These are phyloP conservation scores for Penicillium samsonianum DNA, from an alignment of 495 filamentous ascomycete genomes.

Conservation along the genomic window DNA sequence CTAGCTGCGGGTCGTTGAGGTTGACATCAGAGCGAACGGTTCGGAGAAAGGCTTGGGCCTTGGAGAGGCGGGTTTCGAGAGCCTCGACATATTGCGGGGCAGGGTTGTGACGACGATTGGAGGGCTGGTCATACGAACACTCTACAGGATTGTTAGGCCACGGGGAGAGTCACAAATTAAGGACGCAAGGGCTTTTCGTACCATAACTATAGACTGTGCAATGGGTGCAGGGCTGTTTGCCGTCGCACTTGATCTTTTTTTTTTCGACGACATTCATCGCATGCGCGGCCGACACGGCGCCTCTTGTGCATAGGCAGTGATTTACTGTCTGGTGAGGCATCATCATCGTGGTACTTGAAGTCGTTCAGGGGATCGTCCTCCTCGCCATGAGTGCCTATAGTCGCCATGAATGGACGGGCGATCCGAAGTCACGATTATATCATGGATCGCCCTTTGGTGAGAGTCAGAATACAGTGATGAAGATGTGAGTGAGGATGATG, in stretches of 20 bases:
- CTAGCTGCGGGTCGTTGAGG: slow-evolving; percentile 77
- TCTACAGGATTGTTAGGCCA: slow-evolving; percentile 58
- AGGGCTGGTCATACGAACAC: slow-evolving; percentile 97
- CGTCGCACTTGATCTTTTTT: slow-evolving; percentile 99
- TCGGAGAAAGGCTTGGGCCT: slow-evolving; percentile 76
- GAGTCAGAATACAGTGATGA: too few relatives aligned
- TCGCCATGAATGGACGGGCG: slow-evolving; percentile 24
- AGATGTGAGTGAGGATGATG: too few relatives aligned
- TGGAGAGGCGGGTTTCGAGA: slow-evolving; percentile 78
- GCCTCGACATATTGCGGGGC: slow-evolving; percentile 94
- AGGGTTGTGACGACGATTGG: slow-evolving; percentile 91
- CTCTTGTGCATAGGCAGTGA: slow-evolving; percentile 76
- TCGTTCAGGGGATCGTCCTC: slow-evolving; percentile 39
- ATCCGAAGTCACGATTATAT: too few relatives aligned
- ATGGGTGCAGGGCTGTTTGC: slow-evolving; percentile 96
- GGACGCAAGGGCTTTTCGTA: slow-evolving; percentile 50
- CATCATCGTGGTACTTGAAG: slow-evolving; percentile 35
- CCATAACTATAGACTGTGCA: slow-evolving; percentile 98
- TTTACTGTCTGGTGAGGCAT: slow-evolving; percentile 31
- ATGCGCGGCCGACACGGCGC: slow-evolving; percentile 86
- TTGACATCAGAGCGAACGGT: slow-evolving; percentile 83
- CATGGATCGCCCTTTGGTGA: too few relatives aligned
- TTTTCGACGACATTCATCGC: slow-evolving; percentile 94
- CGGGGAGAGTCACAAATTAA: slow-evolving; percentile 3
- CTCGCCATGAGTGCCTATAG: slow-evolving; percentile 28